Conservation (phyloP, 1,284 basidiomycete species). For the Cryptococcus depauperatus region DNA sequence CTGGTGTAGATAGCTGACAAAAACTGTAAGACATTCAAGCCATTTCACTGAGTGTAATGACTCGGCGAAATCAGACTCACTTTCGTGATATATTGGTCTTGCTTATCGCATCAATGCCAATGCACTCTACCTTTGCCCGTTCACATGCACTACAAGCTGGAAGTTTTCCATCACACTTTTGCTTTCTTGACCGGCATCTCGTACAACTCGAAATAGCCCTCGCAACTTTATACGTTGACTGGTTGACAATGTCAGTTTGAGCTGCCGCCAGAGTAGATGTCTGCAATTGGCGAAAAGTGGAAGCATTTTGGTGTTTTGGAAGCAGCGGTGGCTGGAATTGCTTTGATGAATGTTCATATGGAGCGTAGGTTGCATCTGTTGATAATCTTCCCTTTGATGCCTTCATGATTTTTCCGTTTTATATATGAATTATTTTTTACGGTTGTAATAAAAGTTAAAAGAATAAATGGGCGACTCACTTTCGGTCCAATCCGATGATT, state of each 20-base stretch:
- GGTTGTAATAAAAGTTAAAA: background rate
- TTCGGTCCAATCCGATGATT: background rate
- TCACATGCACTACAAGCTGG: conserved; percentile 44
- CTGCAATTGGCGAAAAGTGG: background rate
- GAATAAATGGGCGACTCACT: background rate
- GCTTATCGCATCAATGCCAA: conserved; percentile 46
- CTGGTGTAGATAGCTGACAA: conserved; percentile 42
- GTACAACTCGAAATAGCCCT: conserved; percentile 46
- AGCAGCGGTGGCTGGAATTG: conserved; percentile 7
- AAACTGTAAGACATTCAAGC: background rate
- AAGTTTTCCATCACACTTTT: conserved; percentile 46
- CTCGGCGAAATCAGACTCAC: conserved; percentile 22
- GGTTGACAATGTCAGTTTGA: background rate
- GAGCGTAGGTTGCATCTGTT: conserved; percentile 22
- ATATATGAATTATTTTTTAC: background rate
- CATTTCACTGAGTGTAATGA: background rate
- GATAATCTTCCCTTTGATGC: conserved; percentile 18
- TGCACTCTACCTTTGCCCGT: conserved; percentile 46
- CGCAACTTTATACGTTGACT: conserved; percentile 39
- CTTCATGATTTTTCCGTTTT: conserved; percentile 22
- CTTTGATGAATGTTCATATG: conserved; percentile 23
- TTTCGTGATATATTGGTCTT: conserved; percentile 47
- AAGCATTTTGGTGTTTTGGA: background rate
- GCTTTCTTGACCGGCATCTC: conserved; percentile 43
- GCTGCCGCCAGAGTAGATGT: background rate